These are phyloP conservation scores for Hymenoscyphus infarciens DNA, from an alignment of 2,329 filamentous ascomycete species.

Conservation along the genomic window DNA sequence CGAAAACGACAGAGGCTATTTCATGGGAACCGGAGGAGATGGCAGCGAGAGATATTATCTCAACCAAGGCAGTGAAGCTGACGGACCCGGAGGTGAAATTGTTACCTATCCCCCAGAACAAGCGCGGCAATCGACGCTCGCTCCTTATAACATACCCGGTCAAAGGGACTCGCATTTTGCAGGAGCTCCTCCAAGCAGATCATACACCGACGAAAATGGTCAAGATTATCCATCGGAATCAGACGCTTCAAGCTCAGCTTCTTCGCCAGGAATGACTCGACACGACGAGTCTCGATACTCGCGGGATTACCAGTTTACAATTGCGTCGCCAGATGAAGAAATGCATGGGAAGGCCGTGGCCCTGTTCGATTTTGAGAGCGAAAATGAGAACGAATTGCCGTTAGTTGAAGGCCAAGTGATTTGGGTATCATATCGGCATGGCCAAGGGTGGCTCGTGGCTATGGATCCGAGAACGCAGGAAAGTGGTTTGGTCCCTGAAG, in stretches of 20 bases:
- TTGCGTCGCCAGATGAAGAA: slow-evolving; percentile 92
- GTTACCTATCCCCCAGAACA: slow-evolving; percentile 72
- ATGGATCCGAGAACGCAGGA: slow-evolving; percentile 93
- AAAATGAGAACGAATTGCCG: slow-evolving; percentile 95
- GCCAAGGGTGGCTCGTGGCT: slow-evolving; percentile 95
- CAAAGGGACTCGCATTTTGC: slow-evolving; percentile 54
- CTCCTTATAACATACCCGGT: slow-evolving; percentile 43
- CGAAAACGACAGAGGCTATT: slow-evolving; percentile 62
- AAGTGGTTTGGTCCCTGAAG: slow-evolving; percentile 91
- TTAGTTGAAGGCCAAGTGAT: slow-evolving; percentile 94
- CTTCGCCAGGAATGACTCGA: slow-evolving; percentile 54
- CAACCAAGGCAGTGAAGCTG: slow-evolving; percentile 63
- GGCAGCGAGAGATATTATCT: slow-evolving; percentile 74
- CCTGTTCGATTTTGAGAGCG: slow-evolving; percentile 88
- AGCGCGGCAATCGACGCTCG: slow-evolving; percentile 50
- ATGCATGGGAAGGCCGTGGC: slow-evolving; percentile 97
- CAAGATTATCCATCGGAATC: slow-evolving; percentile 47
- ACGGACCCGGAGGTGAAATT: slow-evolving; percentile 75
- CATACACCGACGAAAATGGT: slow-evolving; percentile 39
- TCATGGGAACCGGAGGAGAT: slow-evolving; percentile 63
- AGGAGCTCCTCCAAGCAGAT: slow-evolving; percentile 39
- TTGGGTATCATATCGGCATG: slow-evolving; percentile 91
- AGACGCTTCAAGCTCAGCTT: slow-evolving; percentile 55
- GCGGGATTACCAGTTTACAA: slow-evolving; percentile 90
- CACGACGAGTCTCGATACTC: slow-evolving; percentile 79